Percentiles rank a stretch among this genome's conserved stretches.
These are phyloP conservation scores for Cucurbitaria berberidis DNA, from an alignment of 2,329 filamentous ascomycete species.

Conservation along the genomic window DNA sequence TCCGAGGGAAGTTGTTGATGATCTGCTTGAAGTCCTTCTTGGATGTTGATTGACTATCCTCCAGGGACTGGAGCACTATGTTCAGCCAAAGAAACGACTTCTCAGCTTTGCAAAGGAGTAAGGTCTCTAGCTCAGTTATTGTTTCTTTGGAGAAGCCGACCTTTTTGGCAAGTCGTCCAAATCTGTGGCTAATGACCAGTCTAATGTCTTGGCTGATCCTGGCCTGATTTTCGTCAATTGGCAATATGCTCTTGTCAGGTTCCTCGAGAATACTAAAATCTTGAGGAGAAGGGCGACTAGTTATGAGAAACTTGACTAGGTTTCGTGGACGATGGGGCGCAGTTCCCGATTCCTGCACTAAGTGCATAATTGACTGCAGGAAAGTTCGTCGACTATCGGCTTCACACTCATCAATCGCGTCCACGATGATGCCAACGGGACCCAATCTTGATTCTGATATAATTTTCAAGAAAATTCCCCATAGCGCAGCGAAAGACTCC, in stretches of 20 bases:
- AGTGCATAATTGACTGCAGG: conserved; percentile 13
- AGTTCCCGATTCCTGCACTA: conserved; percentile 15
- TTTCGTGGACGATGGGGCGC: conserved; percentile 6
- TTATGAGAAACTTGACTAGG: conserved; percentile 46
- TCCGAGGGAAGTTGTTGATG: conserved; percentile 38
- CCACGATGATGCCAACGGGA: conserved; percentile 43
- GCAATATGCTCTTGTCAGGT: conserved; percentile 18
- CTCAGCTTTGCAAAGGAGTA: conserved; percentile 42
- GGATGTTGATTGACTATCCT: conserved; percentile 27
- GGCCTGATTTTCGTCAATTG: conserved; percentile 28
- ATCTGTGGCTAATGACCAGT: conserved; percentile 40
- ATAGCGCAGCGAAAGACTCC: conserved; percentile 45
- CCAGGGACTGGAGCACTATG: conserved; percentile 46
- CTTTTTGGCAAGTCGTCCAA: conserved; percentile 40
- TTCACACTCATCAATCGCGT: conserved; percentile 52
- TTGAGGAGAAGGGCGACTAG: conserved; percentile 34
- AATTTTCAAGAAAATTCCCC: conserved; percentile 45
- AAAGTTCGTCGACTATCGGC: conserved; percentile 21
- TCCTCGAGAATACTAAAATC: background rate
- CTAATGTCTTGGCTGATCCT: conserved; percentile 38
- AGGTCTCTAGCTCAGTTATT: conserved; percentile 35
- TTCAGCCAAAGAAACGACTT: conserved; percentile 50
- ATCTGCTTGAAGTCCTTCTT: conserved; percentile 31
- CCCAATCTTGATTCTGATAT: conserved; percentile 36
- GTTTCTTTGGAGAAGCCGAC: conserved; percentile 29